Evolutionary conservation across 179 eudicot genomes (phyloP).

Genomic region (Pouteria campechiana): DNA sequence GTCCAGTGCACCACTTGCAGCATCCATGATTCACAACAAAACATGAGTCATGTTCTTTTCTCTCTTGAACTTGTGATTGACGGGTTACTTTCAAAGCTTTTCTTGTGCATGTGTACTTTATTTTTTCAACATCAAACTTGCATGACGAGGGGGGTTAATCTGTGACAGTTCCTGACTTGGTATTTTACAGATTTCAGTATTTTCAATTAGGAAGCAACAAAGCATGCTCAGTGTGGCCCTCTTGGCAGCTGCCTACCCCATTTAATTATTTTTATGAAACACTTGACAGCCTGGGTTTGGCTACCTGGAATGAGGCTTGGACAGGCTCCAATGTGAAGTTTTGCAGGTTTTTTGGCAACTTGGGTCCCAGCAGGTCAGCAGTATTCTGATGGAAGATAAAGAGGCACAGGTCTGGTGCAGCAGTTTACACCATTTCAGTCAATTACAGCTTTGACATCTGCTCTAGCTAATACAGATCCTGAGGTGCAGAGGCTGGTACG

Average conservation of each 20-base stretch:
- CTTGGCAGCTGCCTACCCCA: too few relatives aligned
- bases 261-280: background rate
- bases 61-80: background rate
- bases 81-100: too few relatives aligned
- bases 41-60: slow-evolving; percentile 31
- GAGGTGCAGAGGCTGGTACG: slow-evolving; percentile 85
- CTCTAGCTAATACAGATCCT: slow-evolving; percentile 69
- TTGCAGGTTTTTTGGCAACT: too few relatives aligned
- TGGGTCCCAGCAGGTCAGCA: too few relatives aligned
- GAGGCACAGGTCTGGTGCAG: too few relatives aligned
- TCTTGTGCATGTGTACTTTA: too few relatives aligned
- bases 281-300: background rate
- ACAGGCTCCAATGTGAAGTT: slow-evolving; percentile 37
- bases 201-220: too few relatives aligned
- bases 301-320: slow-evolving; percentile 42
- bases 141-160: too few relatives aligned
- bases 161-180: too few relatives aligned
- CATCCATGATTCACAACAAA: slow-evolving; percentile 73
- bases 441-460: slow-evolving; percentile 61
- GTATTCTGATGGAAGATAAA: too few relatives aligned
- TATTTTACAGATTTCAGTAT: background rate
- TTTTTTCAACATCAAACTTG: too few relatives aligned
- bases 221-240: too few relatives aligned
- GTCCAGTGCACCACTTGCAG: slow-evolving; percentile 59
- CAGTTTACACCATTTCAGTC: slow-evolving; percentile 77